Conservation (phyloP, 1,284 basidiomycete species). For the Tilletia horrida region DNA sequence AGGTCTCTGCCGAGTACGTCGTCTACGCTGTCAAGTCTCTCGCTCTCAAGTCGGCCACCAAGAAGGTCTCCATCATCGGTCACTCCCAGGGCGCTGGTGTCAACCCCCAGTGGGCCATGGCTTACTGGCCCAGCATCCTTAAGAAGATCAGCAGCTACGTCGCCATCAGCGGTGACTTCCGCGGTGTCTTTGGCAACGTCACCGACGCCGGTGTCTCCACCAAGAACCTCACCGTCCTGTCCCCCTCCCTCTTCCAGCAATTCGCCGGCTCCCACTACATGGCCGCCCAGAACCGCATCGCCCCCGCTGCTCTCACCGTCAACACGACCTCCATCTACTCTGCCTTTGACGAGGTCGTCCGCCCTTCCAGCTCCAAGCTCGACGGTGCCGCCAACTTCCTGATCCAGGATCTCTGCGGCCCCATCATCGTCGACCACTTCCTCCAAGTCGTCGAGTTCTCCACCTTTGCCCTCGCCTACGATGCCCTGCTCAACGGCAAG, state of each 20-base stretch:
- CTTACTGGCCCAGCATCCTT: conserved; percentile 22
- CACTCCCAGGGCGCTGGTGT: conserved; percentile 51
- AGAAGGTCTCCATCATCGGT: conserved; percentile 48
- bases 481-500: conserved; percentile 20
- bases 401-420: conserved; percentile 30
- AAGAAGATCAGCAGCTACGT: conserved; percentile 35
- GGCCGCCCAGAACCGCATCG: conserved; percentile 37
- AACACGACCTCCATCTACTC: conserved; percentile 31
- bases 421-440: conserved; percentile 29
- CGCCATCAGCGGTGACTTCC: conserved; percentile 48
- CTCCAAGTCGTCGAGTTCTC: conserved; percentile 29
- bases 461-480: conserved; percentile 25
- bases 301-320: conserved; percentile 42
- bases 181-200: conserved; percentile 28
- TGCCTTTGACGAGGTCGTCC: conserved; percentile 48
- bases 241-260: conserved; percentile 19
- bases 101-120: conserved; percentile 51
- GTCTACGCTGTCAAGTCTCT: conserved; percentile 47
- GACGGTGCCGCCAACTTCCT: conserved; percentile 26
- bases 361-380: conserved; percentile 30
- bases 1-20: conserved; percentile 52
- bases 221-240: conserved; percentile 29
- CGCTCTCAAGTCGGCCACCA: conserved; percentile 37
- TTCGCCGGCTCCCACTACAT: conserved; percentile 33
- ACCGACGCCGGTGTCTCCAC: conserved; percentile 18